Evolutionary conservation across 257 asterid species (phyloP).

Genomic region (Solanum boliviense): DNA sequence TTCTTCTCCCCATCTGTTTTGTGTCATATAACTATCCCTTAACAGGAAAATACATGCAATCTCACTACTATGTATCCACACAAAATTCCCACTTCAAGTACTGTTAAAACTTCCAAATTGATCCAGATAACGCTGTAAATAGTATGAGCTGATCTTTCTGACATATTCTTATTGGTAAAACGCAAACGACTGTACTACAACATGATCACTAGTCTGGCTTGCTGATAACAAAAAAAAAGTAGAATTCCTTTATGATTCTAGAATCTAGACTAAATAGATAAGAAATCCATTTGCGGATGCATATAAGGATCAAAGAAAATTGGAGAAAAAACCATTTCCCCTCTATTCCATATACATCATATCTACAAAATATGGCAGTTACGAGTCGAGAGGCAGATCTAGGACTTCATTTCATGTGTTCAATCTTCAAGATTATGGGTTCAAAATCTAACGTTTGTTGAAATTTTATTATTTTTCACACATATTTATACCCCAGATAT

Average conservation of each 20-base stretch:
- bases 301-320: not conserved
- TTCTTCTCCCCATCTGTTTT: not conserved
- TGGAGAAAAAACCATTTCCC: not conserved
- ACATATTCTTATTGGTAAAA: not conserved
- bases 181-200: not conserved
- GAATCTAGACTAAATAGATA: not conserved
- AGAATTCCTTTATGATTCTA: not conserved
- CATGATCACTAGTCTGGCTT: not conserved
- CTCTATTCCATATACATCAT: not conserved
- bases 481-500: not conserved
- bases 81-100: not conserved
- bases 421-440: not conserved
- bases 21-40: not conserved
- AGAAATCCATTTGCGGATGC: not conserved
- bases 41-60: not conserved
- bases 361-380: not conserved
- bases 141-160: not conserved
- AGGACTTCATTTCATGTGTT: not conserved
- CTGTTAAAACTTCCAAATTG: not conserved
- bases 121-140: not conserved
- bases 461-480: not conserved
- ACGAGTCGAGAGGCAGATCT: not conserved
- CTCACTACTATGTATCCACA: not conserved
- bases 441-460: not conserved
- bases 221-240: not conserved